These are phyloP conservation scores for Blastomyces gilchristii DNA, from an alignment of 2,329 filamentous ascomycete genomes.

Conservation along the genomic window DNA sequence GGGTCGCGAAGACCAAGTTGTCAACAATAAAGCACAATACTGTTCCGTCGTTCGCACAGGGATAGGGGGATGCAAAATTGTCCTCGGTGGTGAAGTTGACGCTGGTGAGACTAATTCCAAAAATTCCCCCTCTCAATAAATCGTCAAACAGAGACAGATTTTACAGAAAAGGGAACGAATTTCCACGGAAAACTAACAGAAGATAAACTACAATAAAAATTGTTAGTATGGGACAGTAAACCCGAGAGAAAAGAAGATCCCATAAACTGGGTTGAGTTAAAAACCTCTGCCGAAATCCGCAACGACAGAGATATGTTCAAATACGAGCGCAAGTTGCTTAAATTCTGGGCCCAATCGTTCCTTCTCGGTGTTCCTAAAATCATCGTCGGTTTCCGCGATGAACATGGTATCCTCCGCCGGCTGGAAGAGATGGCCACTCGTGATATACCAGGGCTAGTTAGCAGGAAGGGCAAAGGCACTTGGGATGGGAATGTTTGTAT, in stretches of 20 bases:
- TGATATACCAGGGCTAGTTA: conserved; percentile 65
- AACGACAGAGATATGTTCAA: conserved; percentile 58
- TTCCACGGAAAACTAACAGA: background rate
- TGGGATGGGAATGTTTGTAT: conserved; percentile 95
- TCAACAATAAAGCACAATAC: conserved; percentile 89
- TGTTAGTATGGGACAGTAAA: conserved; percentile 70
- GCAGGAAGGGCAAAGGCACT: conserved; percentile 51
- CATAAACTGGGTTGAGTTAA: conserved; percentile 89
- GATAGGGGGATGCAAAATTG: conserved; percentile 62
- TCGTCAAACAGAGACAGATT: background rate
- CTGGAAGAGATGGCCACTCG: conserved; percentile 73
- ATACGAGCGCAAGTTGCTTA: conserved; percentile 83
- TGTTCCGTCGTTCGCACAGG: conserved; percentile 88
- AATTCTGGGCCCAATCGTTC: conserved; percentile 96
- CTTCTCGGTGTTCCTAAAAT: conserved; percentile 86
- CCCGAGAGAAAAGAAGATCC: conserved; percentile 54
- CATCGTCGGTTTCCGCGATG: conserved; percentile 75
- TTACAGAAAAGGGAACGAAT: background rate
- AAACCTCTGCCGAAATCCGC: conserved; percentile 68
- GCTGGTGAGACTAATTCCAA: conserved; percentile 49
- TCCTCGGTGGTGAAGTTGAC: conserved; percentile 90
- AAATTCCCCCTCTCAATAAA: background rate
- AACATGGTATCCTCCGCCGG: conserved; percentile 58
- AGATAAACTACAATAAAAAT: background rate
- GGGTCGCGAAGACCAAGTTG: conserved; percentile 55